Evolutionary conservation across 2,329 filamentous ascomycete species (phyloP).

Genomic region (Byssochlamys sp.): DNA sequence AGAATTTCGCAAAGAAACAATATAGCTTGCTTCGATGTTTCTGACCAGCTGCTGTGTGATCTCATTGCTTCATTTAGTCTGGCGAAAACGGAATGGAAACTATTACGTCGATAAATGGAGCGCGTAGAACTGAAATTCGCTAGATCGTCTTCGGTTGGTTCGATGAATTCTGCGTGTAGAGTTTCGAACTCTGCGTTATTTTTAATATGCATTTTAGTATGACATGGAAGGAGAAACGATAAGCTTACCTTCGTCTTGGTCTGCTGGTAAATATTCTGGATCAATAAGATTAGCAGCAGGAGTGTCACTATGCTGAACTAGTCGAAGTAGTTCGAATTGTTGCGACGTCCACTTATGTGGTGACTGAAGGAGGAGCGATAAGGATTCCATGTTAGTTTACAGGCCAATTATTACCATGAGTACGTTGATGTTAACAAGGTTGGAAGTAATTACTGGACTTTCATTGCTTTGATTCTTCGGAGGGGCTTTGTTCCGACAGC

Average conservation of each 20-base stretch:
- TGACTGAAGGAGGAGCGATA: too few relatives aligned
- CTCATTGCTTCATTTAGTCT: background rate
- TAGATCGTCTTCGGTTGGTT: background rate
- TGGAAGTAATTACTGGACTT: too few relatives aligned
- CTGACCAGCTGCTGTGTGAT: background rate
- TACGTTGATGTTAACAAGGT: too few relatives aligned
- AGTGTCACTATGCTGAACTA: too few relatives aligned
- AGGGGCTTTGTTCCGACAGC: too few relatives aligned
- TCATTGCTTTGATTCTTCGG: too few relatives aligned
- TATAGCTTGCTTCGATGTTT: background rate
- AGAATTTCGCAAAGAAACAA: background rate
- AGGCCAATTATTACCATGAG: too few relatives aligned
- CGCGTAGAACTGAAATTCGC: background rate
- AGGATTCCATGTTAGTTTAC: too few relatives aligned
- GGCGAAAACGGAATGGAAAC: background rate
- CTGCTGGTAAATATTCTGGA: background rate
- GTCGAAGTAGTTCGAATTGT: too few relatives aligned
- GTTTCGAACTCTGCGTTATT: background rate
- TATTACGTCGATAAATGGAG: background rate
- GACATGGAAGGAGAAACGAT: background rate
- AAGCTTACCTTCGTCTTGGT: background rate
- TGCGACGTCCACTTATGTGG: too few relatives aligned
- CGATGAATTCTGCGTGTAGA: background rate
- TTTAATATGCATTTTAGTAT: background rate
- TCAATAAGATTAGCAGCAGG: too few relatives aligned